Evolutionary conservation across 345 rosid genomes (phyloP), one percentile per base, ranked within the genome.

Genomic region (Mercurialis annua): DNA sequence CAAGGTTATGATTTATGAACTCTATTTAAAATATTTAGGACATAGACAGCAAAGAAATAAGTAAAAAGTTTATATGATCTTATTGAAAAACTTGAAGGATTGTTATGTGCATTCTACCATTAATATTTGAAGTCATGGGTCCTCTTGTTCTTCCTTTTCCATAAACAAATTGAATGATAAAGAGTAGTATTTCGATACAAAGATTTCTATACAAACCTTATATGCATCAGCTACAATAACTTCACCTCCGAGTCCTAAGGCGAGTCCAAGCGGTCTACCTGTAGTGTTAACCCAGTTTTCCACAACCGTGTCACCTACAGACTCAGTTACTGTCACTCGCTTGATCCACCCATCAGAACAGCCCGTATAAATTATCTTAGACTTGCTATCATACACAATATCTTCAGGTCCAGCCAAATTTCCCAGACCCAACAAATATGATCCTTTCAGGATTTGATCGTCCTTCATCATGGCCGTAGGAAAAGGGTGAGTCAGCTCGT

Each of bases 291-390:
- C 81, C 90, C 81, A 86, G 14, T 81, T 73, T 57, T 84, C 84
- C 11, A 88, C 79, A n/a, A 72, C 76, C 26, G 75, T 36, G 34
- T 73, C 79, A 8, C 40, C 11, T 14, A 71, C 72, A 9, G 92
- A 80, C 54, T 85, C 85, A 34, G 73, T 82, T n/a, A 82, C 52
- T 63, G 53, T 73, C 70, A 89, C 85, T 64, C 85, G 83, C 71
- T 86, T 88, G 42, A 93, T 71, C 98, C 98, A 93, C n/a, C 96
- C 98, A 65, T 92, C 98, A 0, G 34, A 71, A 26, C 86, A 85
- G 0, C 87, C 78, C 1, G 96, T 86, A 62, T 86, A 91, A 18
- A 89, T 67, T 31, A 78, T 11, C 6, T 70, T 64, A 5, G 87
- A 73, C 36, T 44, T 62, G 5, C 42, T 5, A 40, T 88, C 88